Percentiles rank a stretch among this genome's conserved stretches.
phyloP scores from a whole-genome alignment of 768 basidiomycete genomes.

The Amanita muscaria region DNA sequence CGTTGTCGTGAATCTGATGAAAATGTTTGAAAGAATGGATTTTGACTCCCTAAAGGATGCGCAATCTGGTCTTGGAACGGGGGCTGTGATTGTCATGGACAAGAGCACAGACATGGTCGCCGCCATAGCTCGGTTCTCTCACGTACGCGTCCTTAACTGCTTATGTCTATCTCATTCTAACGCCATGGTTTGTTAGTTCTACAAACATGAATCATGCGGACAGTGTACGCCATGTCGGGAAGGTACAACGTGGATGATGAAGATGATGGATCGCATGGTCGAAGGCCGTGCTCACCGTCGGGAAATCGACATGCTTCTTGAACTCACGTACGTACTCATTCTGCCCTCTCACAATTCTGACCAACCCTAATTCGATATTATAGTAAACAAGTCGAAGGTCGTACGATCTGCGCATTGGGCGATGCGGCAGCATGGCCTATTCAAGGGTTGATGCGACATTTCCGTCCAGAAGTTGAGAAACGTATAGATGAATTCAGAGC shows the following conservation, averaged over 20 bases:
- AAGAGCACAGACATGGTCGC: conserved; percentile 92
- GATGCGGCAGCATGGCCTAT: conserved; percentile 99
- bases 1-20: not conserved
- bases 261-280: conserved; percentile 98
- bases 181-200: conserved; percentile 42
- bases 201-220: conserved; percentile 97
- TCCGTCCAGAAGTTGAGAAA: conserved; percentile 90
- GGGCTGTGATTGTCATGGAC: conserved; percentile 99
- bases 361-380: not conserved
- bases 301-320: conserved; percentile 97
- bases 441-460: conserved; percentile 95
- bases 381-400: conserved; percentile 94
- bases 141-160: conserved; percentile 32
- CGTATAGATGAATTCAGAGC: conserved; percentile 75
- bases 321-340: conserved; percentile 62
- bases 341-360: not conserved
- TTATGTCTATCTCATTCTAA: not conserved
- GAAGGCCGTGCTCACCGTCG: conserved; percentile 84
- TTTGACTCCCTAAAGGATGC: conserved; percentile 96
- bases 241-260: conserved; percentile 99
- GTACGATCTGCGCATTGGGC: conserved; percentile 94
- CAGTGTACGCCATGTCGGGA: conserved; percentile 94
- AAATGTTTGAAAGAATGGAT: conserved; percentile 73
- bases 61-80: conserved; percentile 94
- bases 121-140: conserved; percentile 90